Base-by-base conservation (phyloP, 805 yeast species). In the Metschnikowia kunwiensis region DNA sequence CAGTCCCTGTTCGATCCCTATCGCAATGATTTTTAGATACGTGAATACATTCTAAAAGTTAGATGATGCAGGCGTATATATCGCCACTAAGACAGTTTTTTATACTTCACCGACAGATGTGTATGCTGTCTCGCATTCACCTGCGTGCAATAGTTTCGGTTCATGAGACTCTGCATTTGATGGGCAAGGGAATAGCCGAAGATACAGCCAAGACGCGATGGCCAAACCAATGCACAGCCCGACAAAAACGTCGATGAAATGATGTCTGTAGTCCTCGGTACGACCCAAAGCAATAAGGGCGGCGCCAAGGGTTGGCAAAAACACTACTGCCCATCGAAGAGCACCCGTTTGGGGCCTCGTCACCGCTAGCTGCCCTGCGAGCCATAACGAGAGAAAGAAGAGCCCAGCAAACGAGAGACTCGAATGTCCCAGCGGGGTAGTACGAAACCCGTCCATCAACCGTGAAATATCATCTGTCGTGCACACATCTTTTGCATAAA, bases 261-360 rank as follows among this genome's bases (percentile, higher is more conserved):
- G 97, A 55, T 91, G 98, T 57, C 97, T 74, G 61, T 89, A 89
- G 61, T 91, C 98, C 51, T 84, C 82, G 1, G 96, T 86, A 51
- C 98, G 74, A 25, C 93, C 78, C 29, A 86, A 60, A 0, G 97
- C 97, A 48, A 91, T 80, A 45, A 81, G 70, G 1, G 74, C 53
- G 0, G 97, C 96, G 5, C 83, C 72, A 5, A 86, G 49, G 1
- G 74, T 53, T 2, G 93, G 93, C n/a, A 72, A 37, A 7, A 63
- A 53, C 1, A 79, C 63, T 3, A 80, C 53, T 2, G 75, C 45
- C 29, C 75, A 64, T 54, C 89, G 74, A 85, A 87, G 80, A 1
- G 78, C 68, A 2, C 89, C 84, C 13, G 71, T 65, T 32, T 59
- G 51, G 9, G 70, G 66, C 38, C 70, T 63, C 30, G 71, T 70